phyloP scores from a whole-genome alignment of 1,284 basidiomycete genomes.

The Ganoderma resinaceum region DNA sequence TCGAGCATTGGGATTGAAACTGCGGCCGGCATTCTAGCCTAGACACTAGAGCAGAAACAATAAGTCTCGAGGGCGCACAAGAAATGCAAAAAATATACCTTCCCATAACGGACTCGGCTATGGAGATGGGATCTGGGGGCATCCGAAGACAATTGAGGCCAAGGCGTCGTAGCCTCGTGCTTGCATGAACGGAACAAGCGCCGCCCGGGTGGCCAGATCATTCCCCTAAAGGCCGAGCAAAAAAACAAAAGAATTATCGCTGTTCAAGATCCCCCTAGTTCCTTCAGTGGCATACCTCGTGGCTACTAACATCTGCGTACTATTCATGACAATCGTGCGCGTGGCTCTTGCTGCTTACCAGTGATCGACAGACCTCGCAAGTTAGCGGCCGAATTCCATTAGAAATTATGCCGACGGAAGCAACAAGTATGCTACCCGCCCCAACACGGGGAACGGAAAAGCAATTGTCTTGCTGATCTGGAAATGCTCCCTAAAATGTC shows the following conservation, averaged over 20 bases:
- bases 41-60: neutral
- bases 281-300: slow-evolving; percentile 10
- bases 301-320: neutral
- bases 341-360: neutral
- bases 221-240: neutral
- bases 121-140: slow-evolving; percentile 17
- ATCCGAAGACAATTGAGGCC: slow-evolving; percentile 23
- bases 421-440: too few relatives aligned
- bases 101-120: neutral
- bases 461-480: neutral
- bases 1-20: neutral
- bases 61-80: neutral
- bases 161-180: slow-evolving; percentile 28
- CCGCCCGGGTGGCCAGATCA: neutral
- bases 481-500: neutral
- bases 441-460: neutral
- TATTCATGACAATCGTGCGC: neutral
- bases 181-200: neutral
- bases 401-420: neutral
- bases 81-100: neutral
- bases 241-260: neutral
- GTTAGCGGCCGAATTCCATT: slow-evolving; percentile 4
- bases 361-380: neutral
- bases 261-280: neutral
- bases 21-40: neutral